phyloP scores from a whole-genome alignment of 352 stramenopile genomes.

The Phytophthora aleatoria region DNA sequence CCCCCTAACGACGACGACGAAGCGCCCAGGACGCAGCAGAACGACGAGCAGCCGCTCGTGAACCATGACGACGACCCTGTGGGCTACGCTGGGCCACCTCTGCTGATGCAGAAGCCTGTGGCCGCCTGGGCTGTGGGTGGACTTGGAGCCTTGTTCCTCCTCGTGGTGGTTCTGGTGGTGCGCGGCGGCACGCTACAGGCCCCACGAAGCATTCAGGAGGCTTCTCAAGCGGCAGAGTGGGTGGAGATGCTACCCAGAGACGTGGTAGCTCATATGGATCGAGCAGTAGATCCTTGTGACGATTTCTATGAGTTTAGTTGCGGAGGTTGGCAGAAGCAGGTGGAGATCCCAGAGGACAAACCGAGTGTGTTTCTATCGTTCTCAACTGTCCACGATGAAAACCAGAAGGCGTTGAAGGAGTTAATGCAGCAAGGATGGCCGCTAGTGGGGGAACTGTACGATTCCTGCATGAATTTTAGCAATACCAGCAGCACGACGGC shows the following conservation, averaged over 20 bases:
- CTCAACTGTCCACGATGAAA: conserved; percentile 37
- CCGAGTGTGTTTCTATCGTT: conserved; percentile 43
- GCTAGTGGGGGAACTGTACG: conserved; percentile 58
- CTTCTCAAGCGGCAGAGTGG: conserved; percentile 10
- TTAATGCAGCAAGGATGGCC: conserved; percentile 72
- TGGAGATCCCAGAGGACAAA: conserved; percentile 45
- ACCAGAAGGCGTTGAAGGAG: conserved; percentile 47
- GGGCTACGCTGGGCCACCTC: conserved; percentile 5
- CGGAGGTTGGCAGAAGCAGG: conserved; percentile 50
- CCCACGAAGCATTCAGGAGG: conserved; percentile 33
- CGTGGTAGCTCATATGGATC: conserved; percentile 55
- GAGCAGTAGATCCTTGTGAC: conserved; percentile 51
- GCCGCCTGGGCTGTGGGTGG: conserved; percentile 35
- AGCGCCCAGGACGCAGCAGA: conserved; percentile 2
- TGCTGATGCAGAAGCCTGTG: conserved; percentile 28
- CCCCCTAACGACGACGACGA: conserved; percentile 21
- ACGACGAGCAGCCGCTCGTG: conserved; percentile 30
- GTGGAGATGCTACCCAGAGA: conserved; percentile 36
- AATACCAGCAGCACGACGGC: conserved; percentile 49
- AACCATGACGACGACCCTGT: conserved; percentile 12
- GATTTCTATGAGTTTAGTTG: conserved; percentile 85
- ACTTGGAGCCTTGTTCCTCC: conserved; percentile 42
- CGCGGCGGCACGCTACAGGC: conserved; percentile 32
- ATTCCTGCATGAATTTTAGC: conserved; percentile 69
- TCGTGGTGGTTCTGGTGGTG: conserved; percentile 53